Base-by-base conservation (phyloP, 2,329 filamentous ascomycete species). In the Pseudogymnoascus sp. region DNA sequence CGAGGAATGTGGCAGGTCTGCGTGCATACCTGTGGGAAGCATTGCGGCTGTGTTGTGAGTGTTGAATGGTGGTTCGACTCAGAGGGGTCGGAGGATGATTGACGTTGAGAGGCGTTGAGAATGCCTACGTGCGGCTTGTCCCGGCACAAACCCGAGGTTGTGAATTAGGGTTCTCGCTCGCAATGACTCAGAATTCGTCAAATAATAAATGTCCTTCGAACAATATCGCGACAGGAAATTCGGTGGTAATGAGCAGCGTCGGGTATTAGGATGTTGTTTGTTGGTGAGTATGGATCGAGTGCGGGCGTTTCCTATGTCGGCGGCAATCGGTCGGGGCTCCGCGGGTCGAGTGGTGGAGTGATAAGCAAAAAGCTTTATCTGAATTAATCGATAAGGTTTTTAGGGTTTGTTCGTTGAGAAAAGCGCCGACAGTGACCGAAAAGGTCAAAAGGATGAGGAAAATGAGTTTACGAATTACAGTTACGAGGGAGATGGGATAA, bases 31-130 rank as follows among this genome's bases (percentile, higher is more conserved):
- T 38, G 59, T n/a, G n/a, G 59, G 59, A 42, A 38, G 34, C 59
- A 60, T 60, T 42, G 34, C 34, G 59, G 18, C 59, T 21, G 31
- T 36, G 11, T 56, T 56, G 50, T 12, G 25, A 18, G 25, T 6
- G 50, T 56, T 56, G 25, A 5, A 56, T 18, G 25, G 8, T 56
- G n/a, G 42, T 37, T 36, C 11, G 16, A 59, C 40, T 44, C 21
- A 5, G 40, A 21, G n/a, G 21, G 23, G 16, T 53, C 23, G 61
- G 21, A 18, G 25, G 34, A 23, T 34, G n/a, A 37, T 62, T 21
- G 61, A 62, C 4, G 61, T 62, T 62, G 61, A 62, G 50, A 34
- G 61, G 37, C 31, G 61, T 62, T 46, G 28, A 46, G 38, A 44
- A 56, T 62, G 31, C 50, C 50, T 34, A 34, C 50, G 5, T 56